These are phyloP conservation scores for Mycena vulgaris DNA, from an alignment of 768 basidiomycete species.

Conservation along the genomic window DNA sequence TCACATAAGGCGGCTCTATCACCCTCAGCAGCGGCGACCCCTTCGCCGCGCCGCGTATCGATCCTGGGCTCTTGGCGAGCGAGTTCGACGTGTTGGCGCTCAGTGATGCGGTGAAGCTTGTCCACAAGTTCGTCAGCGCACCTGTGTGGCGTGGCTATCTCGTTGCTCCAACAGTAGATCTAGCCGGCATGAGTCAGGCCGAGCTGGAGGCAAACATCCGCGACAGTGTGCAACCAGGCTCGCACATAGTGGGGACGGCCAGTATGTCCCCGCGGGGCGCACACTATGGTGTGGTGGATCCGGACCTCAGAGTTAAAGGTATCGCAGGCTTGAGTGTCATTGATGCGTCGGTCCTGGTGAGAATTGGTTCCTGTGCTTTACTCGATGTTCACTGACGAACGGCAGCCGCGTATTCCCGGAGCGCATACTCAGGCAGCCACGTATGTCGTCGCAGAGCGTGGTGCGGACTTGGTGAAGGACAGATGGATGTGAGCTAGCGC, in stretches of 20 bases:
- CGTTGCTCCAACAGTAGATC: not conserved
- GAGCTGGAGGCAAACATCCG: constrained; percentile 3
- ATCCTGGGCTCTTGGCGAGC: not conserved
- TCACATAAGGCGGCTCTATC: constrained; percentile 1
- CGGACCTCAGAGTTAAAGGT: constrained; percentile 14
- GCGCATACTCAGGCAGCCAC: too few species aligned
- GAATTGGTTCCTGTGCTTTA: too few species aligned
- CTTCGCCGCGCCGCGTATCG: constrained; percentile 2
- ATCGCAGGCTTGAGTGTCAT: constrained; percentile 1
- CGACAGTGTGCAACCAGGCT: not conserved
- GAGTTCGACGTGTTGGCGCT: constrained; percentile 8
- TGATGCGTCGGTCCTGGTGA: constrained; percentile 15
- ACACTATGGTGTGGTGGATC: constrained; percentile 14
- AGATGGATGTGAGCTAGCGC: too few species aligned
- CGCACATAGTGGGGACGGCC: constrained; percentile 12
- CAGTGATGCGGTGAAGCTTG: not conserved
- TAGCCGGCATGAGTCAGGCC: not conserved
- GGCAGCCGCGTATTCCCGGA: too few species aligned
- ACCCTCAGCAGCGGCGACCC: constrained; percentile 12
- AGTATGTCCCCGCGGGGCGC: constrained; percentile 2
- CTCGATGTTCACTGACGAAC: too few species aligned
- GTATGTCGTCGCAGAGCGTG: too few species aligned
- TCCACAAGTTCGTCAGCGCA: constrained; percentile 8
- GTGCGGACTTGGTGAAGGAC: too few species aligned
- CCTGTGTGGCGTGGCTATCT: constrained; percentile 11